Evolutionary conservation across 179 eudicot species (phyloP).

Genomic region (Beta corolliflora): DNA sequence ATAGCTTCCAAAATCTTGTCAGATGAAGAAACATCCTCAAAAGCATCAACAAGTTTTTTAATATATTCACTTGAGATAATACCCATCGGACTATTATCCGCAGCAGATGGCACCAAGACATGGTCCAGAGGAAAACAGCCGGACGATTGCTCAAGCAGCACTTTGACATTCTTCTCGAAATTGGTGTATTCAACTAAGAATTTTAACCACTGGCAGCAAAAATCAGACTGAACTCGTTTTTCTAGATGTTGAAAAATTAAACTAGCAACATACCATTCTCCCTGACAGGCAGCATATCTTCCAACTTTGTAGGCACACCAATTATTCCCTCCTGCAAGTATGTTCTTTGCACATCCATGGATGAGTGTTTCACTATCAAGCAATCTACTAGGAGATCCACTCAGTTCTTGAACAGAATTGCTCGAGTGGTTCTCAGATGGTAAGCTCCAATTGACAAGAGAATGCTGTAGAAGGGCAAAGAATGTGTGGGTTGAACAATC

Average conservation of each 20-base stretch:
- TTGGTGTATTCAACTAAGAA: slow-evolving; percentile 52
- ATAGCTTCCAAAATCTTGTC: slow-evolving; percentile 49
- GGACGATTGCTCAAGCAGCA: slow-evolving; percentile 37
- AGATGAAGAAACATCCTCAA: slow-evolving; percentile 42
- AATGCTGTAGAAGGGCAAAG: slow-evolving; percentile 54
- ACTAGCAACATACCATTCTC: slow-evolving; percentile 67
- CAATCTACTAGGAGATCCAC: slow-evolving; percentile 29
- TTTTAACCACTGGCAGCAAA: slow-evolving; percentile 57
- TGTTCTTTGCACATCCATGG: slow-evolving; percentile 45
- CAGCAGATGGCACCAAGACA: slow-evolving; percentile 5
- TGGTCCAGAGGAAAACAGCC: slow-evolving; percentile 19
- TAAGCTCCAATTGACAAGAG: slow-evolving; percentile 28
- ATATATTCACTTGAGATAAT: slow-evolving; percentile 25
- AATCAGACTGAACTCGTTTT: slow-evolving; percentile 45
- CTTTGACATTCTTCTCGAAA: slow-evolving; percentile 55
- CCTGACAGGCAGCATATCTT: slow-evolving; percentile 64
- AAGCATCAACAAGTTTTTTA: slow-evolving; percentile 42
- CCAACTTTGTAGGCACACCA: slow-evolving; percentile 82
- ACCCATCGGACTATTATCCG: slow-evolving; percentile 13
- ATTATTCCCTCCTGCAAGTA: slow-evolving; percentile 49
- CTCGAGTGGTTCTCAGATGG: slow-evolving; percentile 23
- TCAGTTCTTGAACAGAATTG: slow-evolving; percentile 18
- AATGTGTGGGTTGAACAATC: slow-evolving; percentile 46
- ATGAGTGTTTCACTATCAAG: slow-evolving; percentile 37
- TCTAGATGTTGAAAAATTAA: slow-evolving; percentile 56